Evolutionary conservation across 2,329 filamentous ascomycete genomes (phyloP).

Genomic region (Periglandula ipomoeae): DNA sequence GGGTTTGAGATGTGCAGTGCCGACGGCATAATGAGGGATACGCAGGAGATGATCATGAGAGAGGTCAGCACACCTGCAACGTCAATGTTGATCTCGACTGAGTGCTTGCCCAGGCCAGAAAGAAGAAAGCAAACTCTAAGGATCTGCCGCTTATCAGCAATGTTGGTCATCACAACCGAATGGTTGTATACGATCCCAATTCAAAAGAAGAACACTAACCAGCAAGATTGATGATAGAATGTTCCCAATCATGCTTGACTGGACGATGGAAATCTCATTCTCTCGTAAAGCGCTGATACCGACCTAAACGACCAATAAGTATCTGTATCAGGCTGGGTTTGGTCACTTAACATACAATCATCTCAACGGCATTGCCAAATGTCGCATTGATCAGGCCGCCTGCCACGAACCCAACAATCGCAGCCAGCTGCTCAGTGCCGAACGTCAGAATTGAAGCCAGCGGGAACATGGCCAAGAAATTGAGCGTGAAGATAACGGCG

Average conservation of each 20-base stretch:
- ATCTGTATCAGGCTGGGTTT: too few relatives aligned
- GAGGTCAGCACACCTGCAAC: conserved; percentile 11
- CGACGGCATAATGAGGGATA: conserved; percentile 11
- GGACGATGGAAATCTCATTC: conserved; percentile 8
- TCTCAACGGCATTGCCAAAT: conserved; percentile 57
- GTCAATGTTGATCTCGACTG: conserved; percentile 10
- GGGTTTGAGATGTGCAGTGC: conserved; percentile 9
- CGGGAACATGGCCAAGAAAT: conserved; percentile 56
- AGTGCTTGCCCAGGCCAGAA: conserved; percentile 9
- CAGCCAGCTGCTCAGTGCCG: conserved; percentile 53
- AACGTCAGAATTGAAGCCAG: conserved; percentile 53
- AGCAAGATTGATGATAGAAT: conserved; percentile 9
- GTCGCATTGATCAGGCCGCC: conserved; percentile 57
- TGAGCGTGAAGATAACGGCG: conserved; percentile 45
- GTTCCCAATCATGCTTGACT: conserved; percentile 13
- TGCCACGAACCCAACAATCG: conserved; percentile 50
- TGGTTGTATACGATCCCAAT: too few relatives aligned
- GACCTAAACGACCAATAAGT: neutral
- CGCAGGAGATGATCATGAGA: conserved; percentile 12
- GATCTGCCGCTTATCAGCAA: conserved; percentile 5
- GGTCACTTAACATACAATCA: conserved; percentile 50
- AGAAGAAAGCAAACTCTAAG: conserved; percentile 10
- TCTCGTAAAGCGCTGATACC: conserved; percentile 8
- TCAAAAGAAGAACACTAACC: neutral
- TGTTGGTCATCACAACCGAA: too few relatives aligned